These are phyloP conservation scores for Claviceps sp. DNA, from an alignment of 2,329 filamentous ascomycete genomes.

Conservation along the genomic window DNA sequence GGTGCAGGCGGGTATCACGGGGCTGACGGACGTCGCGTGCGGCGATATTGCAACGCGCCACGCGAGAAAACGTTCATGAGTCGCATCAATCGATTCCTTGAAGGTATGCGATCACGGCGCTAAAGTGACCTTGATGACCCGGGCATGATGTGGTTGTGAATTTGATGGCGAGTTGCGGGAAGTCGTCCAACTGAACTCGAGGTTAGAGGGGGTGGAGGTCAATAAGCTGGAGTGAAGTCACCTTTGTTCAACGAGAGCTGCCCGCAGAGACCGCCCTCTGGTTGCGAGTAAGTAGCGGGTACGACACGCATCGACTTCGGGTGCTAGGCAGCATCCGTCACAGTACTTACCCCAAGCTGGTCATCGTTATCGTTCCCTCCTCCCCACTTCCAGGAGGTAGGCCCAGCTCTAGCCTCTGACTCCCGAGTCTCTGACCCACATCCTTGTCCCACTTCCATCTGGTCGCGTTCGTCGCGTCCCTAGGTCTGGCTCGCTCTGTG, in stretches of 20 bases:
- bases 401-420: too few species aligned
- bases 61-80: conserved; percentile 29
- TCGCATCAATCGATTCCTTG: conserved; percentile 24
- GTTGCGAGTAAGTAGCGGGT: background rate
- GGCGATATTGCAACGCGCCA: conserved; percentile 30
- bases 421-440: background rate
- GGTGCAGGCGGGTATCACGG: conserved; percentile 2
- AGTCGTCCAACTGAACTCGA: conserved; percentile 11
- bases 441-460: conserved; percentile 5
- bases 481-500: background rate
- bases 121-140: conserved; percentile 29
- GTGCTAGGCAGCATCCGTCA: conserved; percentile 2
- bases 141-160: conserved; percentile 25
- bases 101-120: conserved; percentile 28
- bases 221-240: conserved; percentile 18
- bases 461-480: conserved; percentile 16
- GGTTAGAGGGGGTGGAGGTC: conserved; percentile 14
- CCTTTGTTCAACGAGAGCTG: conserved; percentile 13
- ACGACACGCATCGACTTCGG: too few species aligned
- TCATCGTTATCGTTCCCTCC: conserved; percentile 5
- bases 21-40: conserved; percentile 30
- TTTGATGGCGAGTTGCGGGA: conserved; percentile 24
- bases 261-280: conserved; percentile 10
- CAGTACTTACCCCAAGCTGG: conserved; percentile 9
- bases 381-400: conserved; percentile 6